Evolutionary conservation across 768 basidiomycete species (phyloP).

Genomic region (Brasilioporus rufonigricans): DNA sequence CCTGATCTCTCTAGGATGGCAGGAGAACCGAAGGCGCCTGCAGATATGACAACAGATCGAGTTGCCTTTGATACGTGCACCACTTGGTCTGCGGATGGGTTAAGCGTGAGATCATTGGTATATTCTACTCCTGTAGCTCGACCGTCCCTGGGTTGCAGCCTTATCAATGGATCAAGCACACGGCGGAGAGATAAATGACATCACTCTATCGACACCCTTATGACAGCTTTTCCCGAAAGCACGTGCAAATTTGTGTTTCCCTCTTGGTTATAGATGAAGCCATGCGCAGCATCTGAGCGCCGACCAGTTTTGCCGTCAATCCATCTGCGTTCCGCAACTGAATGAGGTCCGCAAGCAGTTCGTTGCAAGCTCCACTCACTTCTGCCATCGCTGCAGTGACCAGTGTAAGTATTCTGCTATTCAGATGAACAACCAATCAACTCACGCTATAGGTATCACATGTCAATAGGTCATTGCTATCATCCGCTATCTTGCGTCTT

Average conservation of each 20-base stretch:
- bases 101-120: constrained; percentile 30
- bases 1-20: constrained; percentile 62
- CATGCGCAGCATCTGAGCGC: constrained; percentile 55
- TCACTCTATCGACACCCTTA: constrained; percentile 50
- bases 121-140: constrained; percentile 52
- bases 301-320: constrained; percentile 48
- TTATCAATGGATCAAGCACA: neutral
- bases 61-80: constrained; percentile 35
- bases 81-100: constrained; percentile 23
- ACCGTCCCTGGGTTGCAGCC: constrained; percentile 18
- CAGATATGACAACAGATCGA: constrained; percentile 47
- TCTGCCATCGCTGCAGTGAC: neutral
- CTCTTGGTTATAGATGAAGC: constrained; percentile 49
- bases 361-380: constrained; percentile 8
- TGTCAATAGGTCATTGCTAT: constrained; percentile 42
- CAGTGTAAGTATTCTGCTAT: neutral
- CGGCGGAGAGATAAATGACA: constrained; percentile 6
- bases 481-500: constrained; percentile 38
- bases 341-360: neutral
- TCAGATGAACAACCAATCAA: neutral
- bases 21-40: constrained; percentile 55
- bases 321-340: constrained; percentile 41
- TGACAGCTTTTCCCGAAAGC: constrained; percentile 40
- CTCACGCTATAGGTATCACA: constrained; percentile 48
- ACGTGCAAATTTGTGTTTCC: constrained; percentile 43